Percentiles rank a stretch among this genome's conserved stretches.
Evolutionary conservation across 371 early-diverging fungal genomes (phyloP).

Genomic region (Mortierella sp.): DNA sequence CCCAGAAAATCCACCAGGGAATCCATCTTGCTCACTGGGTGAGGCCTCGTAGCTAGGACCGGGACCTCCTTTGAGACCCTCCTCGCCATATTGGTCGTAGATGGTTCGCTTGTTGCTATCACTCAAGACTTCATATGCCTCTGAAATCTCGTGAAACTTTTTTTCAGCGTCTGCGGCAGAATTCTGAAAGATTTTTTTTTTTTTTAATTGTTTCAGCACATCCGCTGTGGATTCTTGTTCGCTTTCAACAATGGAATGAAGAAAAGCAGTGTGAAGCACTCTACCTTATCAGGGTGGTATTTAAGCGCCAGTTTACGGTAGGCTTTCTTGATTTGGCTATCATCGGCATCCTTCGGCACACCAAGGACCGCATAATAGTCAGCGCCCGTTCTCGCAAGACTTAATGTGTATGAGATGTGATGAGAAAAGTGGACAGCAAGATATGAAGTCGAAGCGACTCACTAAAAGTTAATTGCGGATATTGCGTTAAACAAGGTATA

Average conservation of each 20-base stretch:
- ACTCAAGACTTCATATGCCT: slow-evolving; percentile 95
- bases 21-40: slow-evolving; percentile 64
- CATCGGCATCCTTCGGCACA: slow-evolving; percentile 87
- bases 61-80: slow-evolving; percentile 80
- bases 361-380: slow-evolving; percentile 93
- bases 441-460: too few relatives aligned
- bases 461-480: too few relatives aligned
- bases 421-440: not conserved
- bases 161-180: slow-evolving; percentile 61
- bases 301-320: slow-evolving; percentile 91
- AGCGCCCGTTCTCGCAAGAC: not conserved
- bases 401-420: not conserved
- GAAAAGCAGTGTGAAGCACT: not conserved
- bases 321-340: slow-evolving; percentile 90
- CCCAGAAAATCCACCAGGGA: slow-evolving; percentile 60
- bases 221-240: too few relatives aligned
- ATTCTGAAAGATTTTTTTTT: slow-evolving; percentile 13
- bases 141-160: slow-evolving; percentile 86
- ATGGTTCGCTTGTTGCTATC: slow-evolving; percentile 89
- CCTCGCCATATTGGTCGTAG: slow-evolving; percentile 93
- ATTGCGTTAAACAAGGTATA: too few relatives aligned
- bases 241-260: not conserved
- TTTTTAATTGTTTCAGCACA: too few relatives aligned
- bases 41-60: slow-evolving; percentile 49
- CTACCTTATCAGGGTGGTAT: slow-evolving; percentile 86